These are phyloP conservation scores for Trametes cubensis DNA, from an alignment of 768 basidiomycete species.

Conservation along the genomic window DNA sequence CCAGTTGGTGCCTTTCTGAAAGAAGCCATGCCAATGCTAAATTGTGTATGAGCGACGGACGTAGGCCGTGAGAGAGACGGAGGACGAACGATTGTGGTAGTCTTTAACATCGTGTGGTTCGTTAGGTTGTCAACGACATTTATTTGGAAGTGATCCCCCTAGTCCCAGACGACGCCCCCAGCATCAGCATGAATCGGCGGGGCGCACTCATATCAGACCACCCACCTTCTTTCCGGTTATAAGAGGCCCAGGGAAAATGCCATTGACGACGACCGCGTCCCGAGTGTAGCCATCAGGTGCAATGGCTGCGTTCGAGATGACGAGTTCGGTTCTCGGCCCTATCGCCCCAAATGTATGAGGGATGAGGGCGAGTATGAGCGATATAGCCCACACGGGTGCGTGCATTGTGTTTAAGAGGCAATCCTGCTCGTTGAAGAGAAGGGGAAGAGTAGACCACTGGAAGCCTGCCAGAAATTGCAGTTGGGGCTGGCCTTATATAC, in stretches of 20 bases:
- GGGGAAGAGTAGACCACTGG: not conserved
- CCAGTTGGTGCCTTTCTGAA: conserved; percentile 42
- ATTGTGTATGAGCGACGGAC: not conserved
- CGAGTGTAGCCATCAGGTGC: conserved; percentile 17
- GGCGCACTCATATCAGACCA: no score
- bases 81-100: conserved; percentile 12
- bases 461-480: not conserved
- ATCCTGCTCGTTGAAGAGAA: not conserved
- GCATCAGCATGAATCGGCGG: not conserved
- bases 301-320: conserved; percentile 11
- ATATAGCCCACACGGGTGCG: not conserved
- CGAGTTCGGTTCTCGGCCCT: conserved; percentile 12
- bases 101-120: conserved; percentile 11
- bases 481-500: no score
- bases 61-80: not conserved
- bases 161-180: not conserved
- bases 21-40: conserved; percentile 48
- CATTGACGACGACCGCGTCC: conserved; percentile 18
- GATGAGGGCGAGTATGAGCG: conserved; percentile 1
- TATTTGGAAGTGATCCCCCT: conserved; percentile 15
- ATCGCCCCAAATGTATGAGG: not conserved
- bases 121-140: conserved; percentile 12
- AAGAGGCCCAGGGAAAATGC: conserved; percentile 16
- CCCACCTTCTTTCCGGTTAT: conserved; percentile 20
- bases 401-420: not conserved